Evolutionary conservation across 148 eudicot genomes (phyloP).

Genomic region (Persicaria tinctoria): DNA sequence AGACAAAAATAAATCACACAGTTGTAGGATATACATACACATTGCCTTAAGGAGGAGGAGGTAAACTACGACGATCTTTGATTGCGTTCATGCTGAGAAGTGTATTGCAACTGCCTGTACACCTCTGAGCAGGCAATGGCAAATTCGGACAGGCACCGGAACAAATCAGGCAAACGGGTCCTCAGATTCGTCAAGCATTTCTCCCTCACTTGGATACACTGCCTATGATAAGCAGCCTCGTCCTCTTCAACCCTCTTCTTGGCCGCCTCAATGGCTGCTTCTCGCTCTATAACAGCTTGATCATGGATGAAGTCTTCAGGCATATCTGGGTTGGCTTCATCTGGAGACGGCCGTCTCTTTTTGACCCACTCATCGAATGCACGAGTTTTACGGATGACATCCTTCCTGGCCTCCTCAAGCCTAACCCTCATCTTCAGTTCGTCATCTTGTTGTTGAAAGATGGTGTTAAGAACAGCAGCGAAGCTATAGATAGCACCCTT

Average conservation of each 20-base stretch:
- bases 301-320: conserved; percentile 23
- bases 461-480: conserved; percentile 50
- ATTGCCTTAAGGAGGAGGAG: background rate
- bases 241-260: conserved; percentile 66
- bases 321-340: conserved; percentile 39
- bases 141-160: conserved; percentile 50
- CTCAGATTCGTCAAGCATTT: conserved; percentile 61
- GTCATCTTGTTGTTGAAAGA: conserved; percentile 61
- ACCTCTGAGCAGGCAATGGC: conserved; percentile 53
- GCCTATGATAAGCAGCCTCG: conserved; percentile 42
- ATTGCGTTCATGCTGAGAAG: conserved; percentile 17
- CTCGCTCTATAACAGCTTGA: conserved; percentile 41
- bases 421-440: conserved; percentile 55
- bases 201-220: conserved; percentile 68
- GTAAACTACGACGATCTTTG: conserved; percentile 3
- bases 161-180: conserved; percentile 66
- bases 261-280: conserved; percentile 34
- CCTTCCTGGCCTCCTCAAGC: conserved; percentile 59
- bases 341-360: conserved; percentile 43
- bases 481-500: conserved; percentile 60
- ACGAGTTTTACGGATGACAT: conserved; percentile 39
- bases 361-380: conserved; percentile 62
- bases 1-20: background rate
- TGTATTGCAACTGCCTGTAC: conserved; percentile 43
- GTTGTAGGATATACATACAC: background rate